These are phyloP conservation scores for Apiospora phragmitis DNA, from an alignment of 2,329 filamentous ascomycete genomes.

Conservation along the genomic window DNA sequence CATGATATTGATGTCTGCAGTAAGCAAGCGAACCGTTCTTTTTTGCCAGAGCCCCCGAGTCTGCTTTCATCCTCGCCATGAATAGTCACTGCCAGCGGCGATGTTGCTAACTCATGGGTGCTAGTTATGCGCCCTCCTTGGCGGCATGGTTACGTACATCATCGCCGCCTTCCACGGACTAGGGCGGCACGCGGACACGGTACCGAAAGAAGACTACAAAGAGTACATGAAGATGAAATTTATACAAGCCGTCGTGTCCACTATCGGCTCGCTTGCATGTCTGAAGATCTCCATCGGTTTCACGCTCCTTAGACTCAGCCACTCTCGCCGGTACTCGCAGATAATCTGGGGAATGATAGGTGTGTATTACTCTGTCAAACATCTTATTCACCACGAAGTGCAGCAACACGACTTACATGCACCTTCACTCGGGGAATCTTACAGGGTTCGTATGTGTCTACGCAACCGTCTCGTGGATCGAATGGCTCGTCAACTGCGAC, in stretches of 20 bases:
- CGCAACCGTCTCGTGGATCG: background rate
- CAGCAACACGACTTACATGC: no score
- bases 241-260: constrained; percentile 46
- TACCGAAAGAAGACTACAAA: constrained; percentile 19
- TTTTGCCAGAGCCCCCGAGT: constrained; percentile 15
- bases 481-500: background rate
- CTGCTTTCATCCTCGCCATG: constrained; percentile 21
- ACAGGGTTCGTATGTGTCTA: constrained; percentile 22
- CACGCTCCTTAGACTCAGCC: constrained; percentile 41
- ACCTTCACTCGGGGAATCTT: background rate
- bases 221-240: constrained; percentile 42
- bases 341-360: constrained; percentile 17
- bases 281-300: constrained; percentile 32
- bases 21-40: background rate
- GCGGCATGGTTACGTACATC: background rate
- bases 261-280: constrained; percentile 39
- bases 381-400: no score
- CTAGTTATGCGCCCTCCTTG: background rate
- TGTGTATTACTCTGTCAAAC: background rate
- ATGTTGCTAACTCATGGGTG: background rate
- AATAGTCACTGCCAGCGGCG: background rate
- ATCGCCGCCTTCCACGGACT: background rate
- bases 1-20: constrained; percentile 7
- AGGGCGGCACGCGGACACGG: background rate
- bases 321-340: constrained; percentile 15